phyloP scores from a whole-genome alignment of 371 early-diverging fungal species.

The Mortierella sp. region DNA sequence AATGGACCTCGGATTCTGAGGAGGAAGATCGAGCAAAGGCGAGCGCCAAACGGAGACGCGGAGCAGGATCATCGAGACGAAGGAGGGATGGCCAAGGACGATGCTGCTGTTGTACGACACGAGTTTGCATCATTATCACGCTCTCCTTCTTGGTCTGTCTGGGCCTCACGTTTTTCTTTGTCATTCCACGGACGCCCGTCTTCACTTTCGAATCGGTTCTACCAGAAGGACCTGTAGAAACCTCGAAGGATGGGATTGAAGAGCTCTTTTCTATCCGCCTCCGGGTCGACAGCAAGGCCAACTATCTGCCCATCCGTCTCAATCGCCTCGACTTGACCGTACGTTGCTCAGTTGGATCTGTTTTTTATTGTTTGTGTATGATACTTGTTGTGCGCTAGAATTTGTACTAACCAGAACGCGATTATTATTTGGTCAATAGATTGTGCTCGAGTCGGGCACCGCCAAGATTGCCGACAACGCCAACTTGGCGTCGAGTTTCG shows the following conservation, averaged over 20 bases:
- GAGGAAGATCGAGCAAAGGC: constrained; percentile 25
- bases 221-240: constrained; percentile 1
- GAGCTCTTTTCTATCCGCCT: constrained; percentile 39
- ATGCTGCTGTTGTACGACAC: constrained; percentile 37
- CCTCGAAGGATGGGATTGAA: constrained; percentile 27
- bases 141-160: constrained; percentile 20
- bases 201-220: constrained; percentile 36
- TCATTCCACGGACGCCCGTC: constrained; percentile 31
- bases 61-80: neutral
- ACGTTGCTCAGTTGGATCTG: constrained; percentile 8
- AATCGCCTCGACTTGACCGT: constrained; percentile 30
- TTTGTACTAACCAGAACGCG: neutral
- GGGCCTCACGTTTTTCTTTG: constrained; percentile 35
- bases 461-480: constrained; percentile 33
- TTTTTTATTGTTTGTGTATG: neutral
- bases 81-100: constrained; percentile 5
- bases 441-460: constrained; percentile 5
- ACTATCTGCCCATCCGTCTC: constrained; percentile 40
- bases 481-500: constrained; percentile 4
- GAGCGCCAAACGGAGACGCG: neutral
- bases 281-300: constrained; percentile 32
- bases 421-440: constrained; percentile 6
- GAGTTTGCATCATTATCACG: constrained; percentile 23
- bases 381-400: neutral
- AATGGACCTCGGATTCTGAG: constrained; percentile 49